These are phyloP conservation scores for Botrytis aclada DNA, from an alignment of 2,329 filamentous ascomycete genomes.

Conservation along the genomic window DNA sequence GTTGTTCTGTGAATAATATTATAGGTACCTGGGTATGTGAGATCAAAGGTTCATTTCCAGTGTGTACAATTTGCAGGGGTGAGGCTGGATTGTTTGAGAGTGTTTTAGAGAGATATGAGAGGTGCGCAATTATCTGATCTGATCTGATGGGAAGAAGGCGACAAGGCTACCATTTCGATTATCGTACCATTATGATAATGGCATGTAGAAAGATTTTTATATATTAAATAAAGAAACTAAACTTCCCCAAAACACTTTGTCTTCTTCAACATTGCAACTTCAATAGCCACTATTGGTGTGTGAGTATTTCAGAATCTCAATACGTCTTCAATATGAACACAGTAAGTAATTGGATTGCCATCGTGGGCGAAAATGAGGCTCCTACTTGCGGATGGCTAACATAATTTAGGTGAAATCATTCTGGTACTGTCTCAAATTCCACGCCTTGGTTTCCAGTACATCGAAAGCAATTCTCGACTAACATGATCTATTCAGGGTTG, in stretches of 20 bases:
- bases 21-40: background rate
- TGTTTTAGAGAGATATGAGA: background rate
- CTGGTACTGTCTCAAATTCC: conserved; percentile 48
- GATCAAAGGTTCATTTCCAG: background rate
- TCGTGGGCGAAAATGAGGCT: background rate
- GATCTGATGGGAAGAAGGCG: background rate
- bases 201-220: background rate
- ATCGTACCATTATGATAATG: conserved; percentile 14
- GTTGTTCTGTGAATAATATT: conserved; percentile 2
- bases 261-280: background rate
- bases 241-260: background rate
- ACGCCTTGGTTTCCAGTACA: conserved; percentile 14
- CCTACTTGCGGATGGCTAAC: conserved; percentile 22
- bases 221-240: background rate
- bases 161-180: conserved; percentile 15
- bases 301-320: background rate
- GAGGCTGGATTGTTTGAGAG: background rate
- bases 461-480: conserved; percentile 23
- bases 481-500: conserved; percentile 58
- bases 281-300: background rate
- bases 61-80: conserved; percentile 12
- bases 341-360: conserved; percentile 40
- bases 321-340: conserved; percentile 49
- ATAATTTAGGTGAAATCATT: conserved; percentile 60
- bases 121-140: conserved; percentile 1